phyloP scores from a whole-genome alignment of 23 red algal species.

The Gracilaria domingensis region DNA sequence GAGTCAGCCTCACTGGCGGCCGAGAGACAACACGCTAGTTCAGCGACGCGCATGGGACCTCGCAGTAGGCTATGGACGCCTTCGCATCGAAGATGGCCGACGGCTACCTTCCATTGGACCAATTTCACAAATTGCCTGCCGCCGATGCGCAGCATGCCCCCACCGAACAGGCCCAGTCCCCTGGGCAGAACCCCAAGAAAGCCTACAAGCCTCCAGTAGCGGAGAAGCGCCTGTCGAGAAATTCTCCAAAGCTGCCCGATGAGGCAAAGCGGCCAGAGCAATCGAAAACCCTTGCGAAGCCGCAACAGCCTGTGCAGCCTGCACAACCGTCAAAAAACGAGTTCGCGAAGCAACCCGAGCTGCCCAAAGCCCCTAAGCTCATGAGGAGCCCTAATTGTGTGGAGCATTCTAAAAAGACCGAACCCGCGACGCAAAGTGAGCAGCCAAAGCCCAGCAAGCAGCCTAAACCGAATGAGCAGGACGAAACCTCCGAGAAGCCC shows the following conservation, averaged over 20 bases:
- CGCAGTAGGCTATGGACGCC: constrained; percentile 36
- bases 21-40: constrained; percentile 26
- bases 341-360: background rate
- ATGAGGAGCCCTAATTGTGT: too few species aligned
- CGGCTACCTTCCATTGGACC: constrained; percentile 31
- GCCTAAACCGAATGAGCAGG: background rate
- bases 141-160: background rate
- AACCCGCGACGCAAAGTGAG: background rate
- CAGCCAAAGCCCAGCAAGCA: background rate
- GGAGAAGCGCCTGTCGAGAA: too few species aligned
- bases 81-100: constrained; percentile 20
- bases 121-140: background rate
- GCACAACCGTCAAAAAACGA: background rate
- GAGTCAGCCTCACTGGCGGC: constrained; percentile 6
- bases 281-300: too few species aligned
- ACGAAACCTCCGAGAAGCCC: background rate
- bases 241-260: too few species aligned
- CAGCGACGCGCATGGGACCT: background rate
- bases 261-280: too few species aligned
- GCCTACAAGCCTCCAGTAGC: too few species aligned
- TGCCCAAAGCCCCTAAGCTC: too few species aligned
- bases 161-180: background rate
- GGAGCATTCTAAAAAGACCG: too few species aligned
- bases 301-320: background rate
- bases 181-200: background rate